Evolutionary conservation across 345 rosid genomes (phyloP), one percentile per base, ranked within the genome.

Genomic region (Salix koriyanagi): DNA sequence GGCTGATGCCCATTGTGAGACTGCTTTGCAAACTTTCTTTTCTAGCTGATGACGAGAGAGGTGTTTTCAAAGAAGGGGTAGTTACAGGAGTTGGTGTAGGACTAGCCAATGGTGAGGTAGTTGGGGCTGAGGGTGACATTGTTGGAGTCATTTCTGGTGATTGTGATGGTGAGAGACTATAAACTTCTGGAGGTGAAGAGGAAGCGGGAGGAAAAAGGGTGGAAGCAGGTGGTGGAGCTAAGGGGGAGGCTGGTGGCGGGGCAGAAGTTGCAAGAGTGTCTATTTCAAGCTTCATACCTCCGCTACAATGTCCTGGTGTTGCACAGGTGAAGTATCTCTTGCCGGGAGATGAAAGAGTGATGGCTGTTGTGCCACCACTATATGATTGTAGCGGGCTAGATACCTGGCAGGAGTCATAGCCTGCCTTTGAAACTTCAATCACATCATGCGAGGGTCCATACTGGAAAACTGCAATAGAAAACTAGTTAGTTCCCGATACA

Each of bases 311-410:
- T 74, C 98, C 97, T 0, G 80, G 67, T 41, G 77, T 82, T 52
- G 91, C 85, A 75, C 98, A 92, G 71, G 89, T 87, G 89, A 94
- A 94, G 88, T 94, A 92, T 83, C 96, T 86, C 77, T 88, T 88
- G 21, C 94, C 97, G 2, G 94, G 84, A 19, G 97, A 78, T 12
- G 90, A 67, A 14, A 91, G 88, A 39, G 90, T 73, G 71, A 94
- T 82, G 60, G 76, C 71, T 26, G 94, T 88, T 83, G 79, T 82
- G 77, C 98, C 91, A 52, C 82, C 86, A 12, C 70, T 84, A 36
- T 85, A 79, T 2, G 89, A 71, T 65, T 78, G 79, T 39, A 88
- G 78, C 23, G 91, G 83, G 78, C 34, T 88, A 71, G 82, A 72
- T 25, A 76, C 65, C 81, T 82, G 88, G 79, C 97, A 91, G 69